Evolutionary conservation across 2,329 filamentous ascomycete genomes (phyloP), one percentile per base, ranked within the genome.

Genomic region (Domatiomyces catenatus): DNA sequence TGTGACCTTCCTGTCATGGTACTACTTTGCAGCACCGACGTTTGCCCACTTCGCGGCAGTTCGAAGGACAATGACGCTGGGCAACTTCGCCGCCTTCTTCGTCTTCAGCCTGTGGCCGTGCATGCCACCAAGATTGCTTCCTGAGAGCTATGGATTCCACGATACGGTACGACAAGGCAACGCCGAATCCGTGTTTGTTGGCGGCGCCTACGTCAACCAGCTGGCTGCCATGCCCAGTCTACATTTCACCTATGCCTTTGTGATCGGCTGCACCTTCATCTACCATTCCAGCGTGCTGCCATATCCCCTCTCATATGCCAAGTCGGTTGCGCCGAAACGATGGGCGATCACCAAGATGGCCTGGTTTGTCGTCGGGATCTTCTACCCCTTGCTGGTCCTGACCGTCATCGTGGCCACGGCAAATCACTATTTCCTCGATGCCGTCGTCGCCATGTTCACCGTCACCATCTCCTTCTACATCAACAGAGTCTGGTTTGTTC

Each of bases 21-120:
- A 68, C 52, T 69, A 69, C 44, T 66, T 66, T 45, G 62, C 63
- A 24, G 65, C 64, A 7, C 63, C 63, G 5, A 67, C 67, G 46
- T 70, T 75, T 3, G 65, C 69, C 4, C 63, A 75, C 18, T 81
- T 79, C 61, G 74, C 79, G 56, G 66, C 70, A 7, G 71, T 75
- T 32, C 71, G 78, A 49, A 69, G 77, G 24, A 79, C 77, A 42
- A 75, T 81, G 72, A 77, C 77, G 20, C 70, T 80, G 57, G 76
- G 75, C 57, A 82, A 82, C 56, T 67, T 80, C 26, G 62, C 77
- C 49, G 77, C 78, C 44, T 81, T 82, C 56, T 57, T 75, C 54
- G 69, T 77, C 53, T 82, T 82, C 60, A 77, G 75, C n/a, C 64
- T 76, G 20, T 81, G 75, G 68, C 79, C 79, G 8, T 80, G 76